Evolutionary conservation across 2,329 filamentous ascomycete species (phyloP).

Genomic region (Claviceps quebecensis): DNA sequence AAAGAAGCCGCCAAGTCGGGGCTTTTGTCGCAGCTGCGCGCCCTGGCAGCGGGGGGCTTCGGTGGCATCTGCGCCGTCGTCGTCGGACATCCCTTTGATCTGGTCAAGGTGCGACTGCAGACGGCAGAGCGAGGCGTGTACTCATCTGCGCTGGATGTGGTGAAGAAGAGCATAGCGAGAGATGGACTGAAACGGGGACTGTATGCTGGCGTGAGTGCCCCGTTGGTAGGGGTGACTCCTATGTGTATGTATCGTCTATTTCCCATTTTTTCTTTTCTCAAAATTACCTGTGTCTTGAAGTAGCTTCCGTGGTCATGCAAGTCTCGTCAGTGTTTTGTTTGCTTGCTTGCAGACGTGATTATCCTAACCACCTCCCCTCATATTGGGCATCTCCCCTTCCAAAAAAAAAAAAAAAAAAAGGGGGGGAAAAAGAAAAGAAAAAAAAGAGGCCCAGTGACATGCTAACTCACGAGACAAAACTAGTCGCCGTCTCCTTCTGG

Average conservation of each 20-base stretch:
- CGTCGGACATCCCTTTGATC: constrained; percentile 90
- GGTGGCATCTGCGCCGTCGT: constrained; percentile 89
- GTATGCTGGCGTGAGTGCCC: constrained; percentile 94
- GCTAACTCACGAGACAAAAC: not conserved
- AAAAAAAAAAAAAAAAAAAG: no score
- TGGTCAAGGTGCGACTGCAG: constrained; percentile 95
- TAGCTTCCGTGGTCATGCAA: no score
- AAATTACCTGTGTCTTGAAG: no score
- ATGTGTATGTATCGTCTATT: constrained; percentile 63
- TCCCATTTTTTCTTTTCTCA: not conserved
- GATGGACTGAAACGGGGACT: constrained; percentile 71
- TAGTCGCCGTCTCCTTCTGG: constrained; percentile 61
- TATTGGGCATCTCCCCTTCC: no score
- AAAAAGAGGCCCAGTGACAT: no score
- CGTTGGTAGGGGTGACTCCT: constrained; percentile 86
- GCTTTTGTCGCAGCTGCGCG: constrained; percentile 48
- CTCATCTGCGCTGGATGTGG: constrained; percentile 78
- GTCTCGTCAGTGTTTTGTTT: no score
- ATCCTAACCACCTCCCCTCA: no score
- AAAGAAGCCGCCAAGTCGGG: constrained; percentile 23
- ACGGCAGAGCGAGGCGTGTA: constrained; percentile 93
- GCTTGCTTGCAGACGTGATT: no score
- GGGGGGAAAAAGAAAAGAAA: no score
- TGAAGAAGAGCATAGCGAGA: constrained; percentile 71
- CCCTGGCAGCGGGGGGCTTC: constrained; percentile 78